Evolutionary conservation across 495 filamentous ascomycete species (phyloP), one percentile per base, ranked within the genome.

Genomic region (Trichocladium uniseriatum): DNA sequence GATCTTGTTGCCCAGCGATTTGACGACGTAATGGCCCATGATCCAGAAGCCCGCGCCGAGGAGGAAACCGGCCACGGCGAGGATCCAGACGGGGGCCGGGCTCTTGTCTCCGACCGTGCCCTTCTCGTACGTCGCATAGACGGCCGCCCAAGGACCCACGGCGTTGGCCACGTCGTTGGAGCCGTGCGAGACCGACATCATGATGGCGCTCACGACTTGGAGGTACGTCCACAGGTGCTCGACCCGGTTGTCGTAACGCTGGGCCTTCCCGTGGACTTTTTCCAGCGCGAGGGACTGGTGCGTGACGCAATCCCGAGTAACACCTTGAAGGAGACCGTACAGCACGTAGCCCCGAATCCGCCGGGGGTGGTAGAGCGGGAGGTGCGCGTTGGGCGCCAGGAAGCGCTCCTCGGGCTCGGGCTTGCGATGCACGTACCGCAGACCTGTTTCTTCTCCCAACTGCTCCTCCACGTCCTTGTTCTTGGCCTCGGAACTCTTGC

Each of bases 141-240:
- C 81, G 49, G 77, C 80, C 22, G 83, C 79, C 69, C 76, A 86
- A 35, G 83, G 82, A 10, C 86, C 86, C 49, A 88, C 79, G 4
- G 86, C 81, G 69, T 88, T 88, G 28, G 79, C 74, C 48, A 90
- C 78, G 63, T 90, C 86, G 63, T 90, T 90, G 57, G 84, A 81
- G 44, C 86, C 86, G 68, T 90, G 86, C 2, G 84, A 80, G 48
- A 90, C 86, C 2, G 83, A 87, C 6, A 82, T 80, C 20, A 83
- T 86, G 64, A 77, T 79, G 43, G 85, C 85, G 15, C 83, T 87
- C 38, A 86, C 52, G 49, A 89, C 64, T 69, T 90, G 85, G 50
- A 86, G 66, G 69, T 84, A 87, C 15, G 83, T 83, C 68, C 82
- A 89, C 28, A 77, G 74, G 66, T 87, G 78, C 69, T 89, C 85